Base-by-base conservation (phyloP, 1,284 basidiomycete species). In the Somion occarium region DNA sequence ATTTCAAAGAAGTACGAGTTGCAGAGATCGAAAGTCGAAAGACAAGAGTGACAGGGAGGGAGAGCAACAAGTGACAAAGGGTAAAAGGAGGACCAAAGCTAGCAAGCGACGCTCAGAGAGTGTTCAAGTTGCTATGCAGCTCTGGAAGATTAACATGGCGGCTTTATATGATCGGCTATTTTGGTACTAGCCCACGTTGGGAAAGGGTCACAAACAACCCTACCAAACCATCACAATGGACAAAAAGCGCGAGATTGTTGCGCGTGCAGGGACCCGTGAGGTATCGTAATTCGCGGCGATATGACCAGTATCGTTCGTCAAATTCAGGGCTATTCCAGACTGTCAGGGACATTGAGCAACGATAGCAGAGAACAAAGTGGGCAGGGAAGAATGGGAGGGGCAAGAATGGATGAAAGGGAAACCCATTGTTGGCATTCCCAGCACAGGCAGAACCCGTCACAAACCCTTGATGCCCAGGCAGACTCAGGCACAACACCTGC, bases 1-100 rank as follows among this genome's bases (percentile, higher is more conserved):
- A 52, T 51, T 45, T 54, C 51, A 60, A 65, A 60, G 52, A 15
- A 60, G 52, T 53, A 58, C 55, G 49, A 54, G 52, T 49, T 53
- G 59, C 52, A 52, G 58, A 58, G 56, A 60, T 54, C 39, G 59
- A 53, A 52, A 30, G 34, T 30, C 30, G 48, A 43, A 43, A 42
- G 39, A 27, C 23, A 38, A 53, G 53, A 46, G 54, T 46, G 47
- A 44, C 50, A 39, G 46, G 52, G 48, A 43, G 47, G 42, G 11
- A n/a, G 37, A 7, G 25, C 24, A 48, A 27, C 37, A 48, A 30
- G 46, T 48, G 46, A 12, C 13, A 34, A 15, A 34, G 30, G 39
- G 39, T 42, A 18, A 22, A 5, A 42, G 39, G n/a, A 34, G 30
- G 30, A 34, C 30, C 15, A 42, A 22, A 52, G 48, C 37, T 38